Evolutionary conservation across 805 yeast genomes (phyloP), one percentile per base, ranked within the genome.

Genomic region (Yarrowia alimentaria): DNA sequence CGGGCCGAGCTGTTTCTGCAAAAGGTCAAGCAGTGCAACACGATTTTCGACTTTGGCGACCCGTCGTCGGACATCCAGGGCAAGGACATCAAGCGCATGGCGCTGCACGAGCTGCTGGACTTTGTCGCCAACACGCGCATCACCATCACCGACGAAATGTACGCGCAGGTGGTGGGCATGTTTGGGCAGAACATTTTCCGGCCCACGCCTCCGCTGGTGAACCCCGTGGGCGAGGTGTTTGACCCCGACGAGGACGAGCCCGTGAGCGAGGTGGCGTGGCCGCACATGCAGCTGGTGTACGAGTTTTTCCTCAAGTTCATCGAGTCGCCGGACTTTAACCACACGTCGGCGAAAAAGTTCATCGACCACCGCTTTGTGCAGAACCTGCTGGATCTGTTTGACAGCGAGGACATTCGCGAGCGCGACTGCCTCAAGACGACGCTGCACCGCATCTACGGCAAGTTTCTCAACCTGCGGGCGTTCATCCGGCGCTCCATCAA

Each of bases 241-340:
- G 99, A 93, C 61, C 99, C 99, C 1, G 99, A 93, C 68, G 99
- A 93, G 69, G 99, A 93, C 70, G 99, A 93, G 68, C 98, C 98
- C 3, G 95, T 93, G 29, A 80, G 81, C 60, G 98, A 93, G 65
- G 79, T 91, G 56, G 90, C 97, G 8, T 93, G 99, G 99, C 96
- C 98, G 10, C 99, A 93, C 66, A 93, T 93, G 98, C 95, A 88
- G 68, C 78, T 89, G 33, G 95, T 90, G 24, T 93, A 93, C 70
- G 98, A 93, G 67, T 88, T 93, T 61, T 91, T 93, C 64, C 71
- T 93, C 54, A 74, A 95, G 61, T 91, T 93, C 68, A 83, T 93
- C 50, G 98, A 93, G 69, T 81, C 91, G 57, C 94, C 95, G 2
- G 97, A 90, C 68, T 91, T 93, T 67, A 86, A 87, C 63, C 96